A percentile compares a stretch with the other conserved stretches of the same genome.
Conservation (phyloP, 1,139 yeast genomes). For the Taphrina betulina region DNA sequence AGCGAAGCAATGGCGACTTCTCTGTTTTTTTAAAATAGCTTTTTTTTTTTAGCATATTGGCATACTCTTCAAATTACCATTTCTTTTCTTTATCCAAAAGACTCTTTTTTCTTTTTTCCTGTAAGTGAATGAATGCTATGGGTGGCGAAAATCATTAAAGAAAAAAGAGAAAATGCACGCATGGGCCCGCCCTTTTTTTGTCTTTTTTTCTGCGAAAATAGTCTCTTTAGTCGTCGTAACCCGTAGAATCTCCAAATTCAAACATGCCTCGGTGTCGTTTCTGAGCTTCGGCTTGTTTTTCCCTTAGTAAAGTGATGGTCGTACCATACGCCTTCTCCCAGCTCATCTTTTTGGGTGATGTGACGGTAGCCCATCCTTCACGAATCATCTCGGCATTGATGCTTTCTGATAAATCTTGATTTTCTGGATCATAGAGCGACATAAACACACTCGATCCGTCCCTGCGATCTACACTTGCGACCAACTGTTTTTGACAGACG, state of each 20-base stretch:
- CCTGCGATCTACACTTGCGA: constrained; percentile 52
- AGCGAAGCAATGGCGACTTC: no score
- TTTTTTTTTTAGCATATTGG: no score
- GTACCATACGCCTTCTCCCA: constrained; percentile 44
- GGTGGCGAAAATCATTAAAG: no score
- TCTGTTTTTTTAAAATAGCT: no score
- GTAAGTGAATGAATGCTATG: no score
- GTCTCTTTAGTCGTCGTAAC: constrained; percentile 50
- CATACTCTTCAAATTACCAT: no score
- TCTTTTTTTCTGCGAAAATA: background rate
- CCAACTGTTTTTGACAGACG: constrained; percentile 57
- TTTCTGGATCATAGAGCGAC: constrained; percentile 62
- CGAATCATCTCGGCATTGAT: constrained; percentile 62
- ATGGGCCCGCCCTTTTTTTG: no score
- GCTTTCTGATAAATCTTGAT: constrained; percentile 53
- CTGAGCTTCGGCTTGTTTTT: constrained; percentile 49
- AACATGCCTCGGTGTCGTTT: constrained; percentile 64
- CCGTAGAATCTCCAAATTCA: constrained; percentile 77
- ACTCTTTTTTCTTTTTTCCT: no score
- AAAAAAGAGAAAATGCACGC: no score
- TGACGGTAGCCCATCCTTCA: constrained; percentile 67
- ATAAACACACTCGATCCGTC: constrained; percentile 51
- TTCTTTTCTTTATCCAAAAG: no score
- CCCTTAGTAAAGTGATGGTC: constrained; percentile 43
- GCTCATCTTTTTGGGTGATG: constrained; percentile 46